A percentile compares a stretch with the other conserved stretches of the same genome.
Conservation (phyloP, 805 yeast genomes). For the Wickerhamiella nectarea region DNA sequence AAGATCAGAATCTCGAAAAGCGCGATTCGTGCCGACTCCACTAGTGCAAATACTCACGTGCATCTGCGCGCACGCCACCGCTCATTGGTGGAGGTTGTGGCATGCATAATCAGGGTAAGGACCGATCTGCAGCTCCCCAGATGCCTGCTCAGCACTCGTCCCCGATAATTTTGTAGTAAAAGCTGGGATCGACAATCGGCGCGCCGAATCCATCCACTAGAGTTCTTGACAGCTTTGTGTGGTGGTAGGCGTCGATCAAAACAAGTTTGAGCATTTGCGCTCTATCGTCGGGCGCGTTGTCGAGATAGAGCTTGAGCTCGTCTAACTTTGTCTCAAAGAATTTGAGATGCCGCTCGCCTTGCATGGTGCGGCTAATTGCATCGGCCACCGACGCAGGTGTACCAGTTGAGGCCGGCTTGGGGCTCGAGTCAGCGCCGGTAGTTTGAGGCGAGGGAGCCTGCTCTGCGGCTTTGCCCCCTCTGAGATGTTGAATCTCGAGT, state of each 20-base stretch:
- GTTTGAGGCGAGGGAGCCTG: background rate
- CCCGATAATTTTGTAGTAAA: conserved; percentile 3
- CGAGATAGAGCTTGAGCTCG: conserved; percentile 7
- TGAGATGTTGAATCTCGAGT: background rate
- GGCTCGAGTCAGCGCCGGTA: too few species aligned
- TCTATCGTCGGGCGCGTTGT: background rate
- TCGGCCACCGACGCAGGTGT: conserved; percentile 7
- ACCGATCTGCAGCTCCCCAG: too few species aligned
- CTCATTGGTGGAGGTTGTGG: too few species aligned
- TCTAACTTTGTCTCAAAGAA: conserved; percentile 1
- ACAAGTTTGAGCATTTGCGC: conserved; percentile 9
- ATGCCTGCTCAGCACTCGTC: background rate
- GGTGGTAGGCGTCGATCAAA: conserved; percentile 11
- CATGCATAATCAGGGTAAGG: too few species aligned
- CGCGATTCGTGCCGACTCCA: too few species aligned
- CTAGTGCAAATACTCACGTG: too few species aligned
- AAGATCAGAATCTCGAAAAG: too few species aligned
- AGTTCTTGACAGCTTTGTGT: conserved; percentile 1
- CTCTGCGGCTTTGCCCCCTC: too few species aligned
- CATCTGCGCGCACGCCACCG: too few species aligned
- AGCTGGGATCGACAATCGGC: conserved; percentile 1
- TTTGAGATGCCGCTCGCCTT: conserved; percentile 2
- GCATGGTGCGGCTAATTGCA: conserved; percentile 1
- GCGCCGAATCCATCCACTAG: conserved; percentile 6
- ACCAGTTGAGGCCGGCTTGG: too few species aligned